Conservation (phyloP, 2,329 filamentous ascomycete species). For the Colletotrichum phormii region DNA sequence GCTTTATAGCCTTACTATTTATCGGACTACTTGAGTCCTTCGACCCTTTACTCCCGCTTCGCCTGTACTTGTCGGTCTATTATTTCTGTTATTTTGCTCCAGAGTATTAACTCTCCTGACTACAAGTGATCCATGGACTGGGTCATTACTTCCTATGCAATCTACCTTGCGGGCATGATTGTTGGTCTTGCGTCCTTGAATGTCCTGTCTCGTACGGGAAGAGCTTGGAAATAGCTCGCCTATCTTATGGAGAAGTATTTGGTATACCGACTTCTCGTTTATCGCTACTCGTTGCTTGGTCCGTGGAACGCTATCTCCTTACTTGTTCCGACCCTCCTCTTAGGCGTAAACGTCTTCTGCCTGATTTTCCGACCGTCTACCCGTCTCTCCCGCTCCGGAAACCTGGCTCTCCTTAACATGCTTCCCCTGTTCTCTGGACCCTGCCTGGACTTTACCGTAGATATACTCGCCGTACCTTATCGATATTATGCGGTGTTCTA, state of each 20-base stretch:
- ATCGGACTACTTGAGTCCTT: neutral
- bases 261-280: neutral
- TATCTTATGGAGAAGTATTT: neutral
- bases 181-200: neutral
- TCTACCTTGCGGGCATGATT: too few species aligned
- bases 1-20: neutral
- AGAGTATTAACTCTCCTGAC: too few species aligned
- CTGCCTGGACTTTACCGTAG: neutral
- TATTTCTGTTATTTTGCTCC: too few species aligned
- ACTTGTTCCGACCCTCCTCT: neutral
- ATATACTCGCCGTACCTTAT: constrained; percentile 2
- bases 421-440: neutral
- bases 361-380: neutral
- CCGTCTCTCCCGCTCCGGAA: neutral
- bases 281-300: neutral
- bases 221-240: neutral
- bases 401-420: neutral
- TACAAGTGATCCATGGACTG: neutral
- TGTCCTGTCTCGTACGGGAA: neutral
- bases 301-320: neutral
- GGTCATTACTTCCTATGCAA: neutral
- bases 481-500: neutral
- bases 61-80: neutral
- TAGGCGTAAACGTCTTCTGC: neutral
- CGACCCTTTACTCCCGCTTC: neutral